Conservation (phyloP, 78 protist genomes). For the Cavenderia fasciculata region DNA sequence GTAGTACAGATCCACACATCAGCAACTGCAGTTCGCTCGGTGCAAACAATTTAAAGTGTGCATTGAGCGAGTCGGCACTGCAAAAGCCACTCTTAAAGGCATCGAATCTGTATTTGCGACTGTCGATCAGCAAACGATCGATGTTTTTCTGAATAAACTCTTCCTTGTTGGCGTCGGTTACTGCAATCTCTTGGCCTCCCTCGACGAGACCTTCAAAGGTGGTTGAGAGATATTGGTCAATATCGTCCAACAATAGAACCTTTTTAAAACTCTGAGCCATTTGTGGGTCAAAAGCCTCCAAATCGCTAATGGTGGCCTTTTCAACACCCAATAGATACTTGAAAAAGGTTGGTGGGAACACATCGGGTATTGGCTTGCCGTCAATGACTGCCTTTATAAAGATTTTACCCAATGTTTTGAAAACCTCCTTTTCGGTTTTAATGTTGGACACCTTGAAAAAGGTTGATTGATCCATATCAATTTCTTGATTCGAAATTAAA, state of each 20-base stretch:
- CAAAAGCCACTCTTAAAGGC: conserved; percentile 49
- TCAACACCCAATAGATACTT: conserved; percentile 31
- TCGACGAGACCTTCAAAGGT: conserved; percentile 65
- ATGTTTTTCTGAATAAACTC: conserved; percentile 53
- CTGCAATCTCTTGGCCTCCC: conserved; percentile 27
- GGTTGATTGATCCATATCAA: not conserved
- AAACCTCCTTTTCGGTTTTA: not conserved
- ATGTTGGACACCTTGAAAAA: not conserved
- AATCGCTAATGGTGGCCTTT: conserved; percentile 14
- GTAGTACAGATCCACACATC: conserved; percentile 52
- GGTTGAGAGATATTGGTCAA: conserved; percentile 33
- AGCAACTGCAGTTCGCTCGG: conserved; percentile 54
- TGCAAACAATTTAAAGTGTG: conserved; percentile 42
- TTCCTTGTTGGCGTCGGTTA: conserved; percentile 26
- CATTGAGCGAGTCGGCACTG: conserved; percentile 35
- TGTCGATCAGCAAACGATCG: conserved; percentile 11
- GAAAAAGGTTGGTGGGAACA: conserved; percentile 52
- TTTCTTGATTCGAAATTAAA: not conserved
- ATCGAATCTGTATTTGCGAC: conserved; percentile 7
- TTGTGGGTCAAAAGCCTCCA: conserved; percentile 57
- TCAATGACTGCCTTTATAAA: conserved; percentile 57
- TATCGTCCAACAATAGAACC: conserved; percentile 45
- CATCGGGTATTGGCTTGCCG: conserved; percentile 64
- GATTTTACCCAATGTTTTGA: conserved; percentile 25
- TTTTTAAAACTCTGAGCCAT: conserved; percentile 50